Conservation (phyloP, 2,329 filamentous ascomycete genomes). For the Penicillium oxalicum region DNA sequence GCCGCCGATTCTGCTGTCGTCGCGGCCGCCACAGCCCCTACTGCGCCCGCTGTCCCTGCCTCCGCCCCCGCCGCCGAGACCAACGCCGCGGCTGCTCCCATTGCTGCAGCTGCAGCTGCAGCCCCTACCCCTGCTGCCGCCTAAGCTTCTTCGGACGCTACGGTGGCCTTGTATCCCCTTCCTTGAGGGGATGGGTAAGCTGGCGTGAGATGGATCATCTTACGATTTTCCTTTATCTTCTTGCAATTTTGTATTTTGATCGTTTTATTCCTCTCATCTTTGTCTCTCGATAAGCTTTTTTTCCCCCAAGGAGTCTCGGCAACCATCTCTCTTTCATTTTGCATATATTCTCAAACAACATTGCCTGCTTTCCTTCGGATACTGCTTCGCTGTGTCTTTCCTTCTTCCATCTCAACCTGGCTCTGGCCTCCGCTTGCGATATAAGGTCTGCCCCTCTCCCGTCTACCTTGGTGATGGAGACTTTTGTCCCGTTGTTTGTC, state of each 20-base stretch:
- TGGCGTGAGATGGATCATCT: conserved; percentile 8
- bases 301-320: conserved; percentile 17
- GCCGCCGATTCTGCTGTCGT: conserved; percentile 19
- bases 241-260: conserved; percentile 27
- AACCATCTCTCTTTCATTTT: conserved; percentile 20
- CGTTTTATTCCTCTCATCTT: conserved; percentile 8
- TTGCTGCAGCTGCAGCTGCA: conserved; percentile 28
- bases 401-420: neutral
- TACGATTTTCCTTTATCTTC: conserved; percentile 17
- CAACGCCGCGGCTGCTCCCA: conserved; percentile 34
- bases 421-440: neutral
- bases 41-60: conserved; percentile 17
- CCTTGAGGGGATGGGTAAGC: neutral
- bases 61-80: conserved; percentile 28
- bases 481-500: too few relatives aligned
- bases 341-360: neutral
- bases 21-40: conserved; percentile 28
- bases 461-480: too few relatives aligned
- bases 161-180: neutral
- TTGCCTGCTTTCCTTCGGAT: neutral
- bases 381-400: neutral
- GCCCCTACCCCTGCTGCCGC: conserved; percentile 42
- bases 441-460: too few relatives aligned
- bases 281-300: conserved; percentile 6
- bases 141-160: conserved; percentile 23